Conservation (phyloP, 1,284 basidiomycete species). For the Singerocomus rubriflavus region DNA sequence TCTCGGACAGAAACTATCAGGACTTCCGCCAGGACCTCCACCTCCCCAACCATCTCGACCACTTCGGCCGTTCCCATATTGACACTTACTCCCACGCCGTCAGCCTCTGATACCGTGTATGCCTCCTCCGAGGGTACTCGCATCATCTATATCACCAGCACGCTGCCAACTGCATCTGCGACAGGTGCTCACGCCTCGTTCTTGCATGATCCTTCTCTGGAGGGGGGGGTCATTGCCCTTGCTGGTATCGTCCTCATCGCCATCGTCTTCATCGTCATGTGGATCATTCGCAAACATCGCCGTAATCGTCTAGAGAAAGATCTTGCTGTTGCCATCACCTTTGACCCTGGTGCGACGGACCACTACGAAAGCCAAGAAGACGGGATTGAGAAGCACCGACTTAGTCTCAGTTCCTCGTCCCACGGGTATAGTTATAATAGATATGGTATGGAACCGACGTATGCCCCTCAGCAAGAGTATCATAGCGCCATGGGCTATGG, state of each 20-base stretch:
- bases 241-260: slow-evolving; percentile 51
- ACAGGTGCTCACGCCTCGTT: slow-evolving; percentile 39
- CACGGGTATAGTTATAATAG: slow-evolving; percentile 24
- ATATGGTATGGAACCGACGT: slow-evolving; percentile 18
- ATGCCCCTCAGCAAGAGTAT: slow-evolving; percentile 23
- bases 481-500: slow-evolving; percentile 17
- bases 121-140: slow-evolving; percentile 22
- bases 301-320: slow-evolving; percentile 41
- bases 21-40: not conserved
- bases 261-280: slow-evolving; percentile 44
- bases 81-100: slow-evolving; percentile 2
- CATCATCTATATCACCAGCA: slow-evolving; percentile 30
- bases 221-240: slow-evolving; percentile 55
- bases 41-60: not conserved
- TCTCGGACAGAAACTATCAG: slow-evolving; percentile 5
- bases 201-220: slow-evolving; percentile 59
- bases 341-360: slow-evolving; percentile 43
- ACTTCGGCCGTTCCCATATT: slow-evolving; percentile 7
- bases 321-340: slow-evolving; percentile 48
- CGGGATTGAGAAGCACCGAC: slow-evolving; percentile 35
- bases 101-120: slow-evolving; percentile 11
- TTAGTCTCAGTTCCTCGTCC: slow-evolving; percentile 37
- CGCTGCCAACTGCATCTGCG: slow-evolving; percentile 17
- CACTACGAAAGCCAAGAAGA: slow-evolving; percentile 30
- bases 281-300: slow-evolving; percentile 48